Conservation (phyloP, 2,329 filamentous ascomycete genomes). For the Colletotrichum agaves region DNA sequence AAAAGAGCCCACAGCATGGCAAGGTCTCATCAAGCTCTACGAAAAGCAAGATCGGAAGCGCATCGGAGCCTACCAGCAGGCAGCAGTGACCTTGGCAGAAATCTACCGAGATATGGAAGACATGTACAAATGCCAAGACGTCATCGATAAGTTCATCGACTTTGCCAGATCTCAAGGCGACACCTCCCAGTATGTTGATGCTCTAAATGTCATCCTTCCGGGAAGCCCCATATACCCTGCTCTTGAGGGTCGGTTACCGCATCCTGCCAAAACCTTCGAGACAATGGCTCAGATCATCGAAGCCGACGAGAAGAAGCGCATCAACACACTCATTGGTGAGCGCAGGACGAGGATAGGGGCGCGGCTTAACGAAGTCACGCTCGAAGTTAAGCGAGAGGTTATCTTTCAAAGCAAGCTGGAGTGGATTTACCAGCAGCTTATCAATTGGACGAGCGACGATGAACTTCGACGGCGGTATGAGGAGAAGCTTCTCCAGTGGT, state of each 20-base stretch:
- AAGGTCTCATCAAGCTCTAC: slow-evolving; percentile 87
- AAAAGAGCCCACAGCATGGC: slow-evolving; percentile 86
- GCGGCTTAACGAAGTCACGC: slow-evolving; percentile 82
- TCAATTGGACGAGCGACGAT: slow-evolving; percentile 92
- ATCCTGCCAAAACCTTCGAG: slow-evolving; percentile 83
- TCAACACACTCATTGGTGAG: slow-evolving; percentile 91
- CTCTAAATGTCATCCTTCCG: slow-evolving; percentile 81
- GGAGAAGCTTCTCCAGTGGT: slow-evolving; percentile 86
- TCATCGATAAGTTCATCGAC: slow-evolving; percentile 82
- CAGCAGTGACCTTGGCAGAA: slow-evolving; percentile 77
- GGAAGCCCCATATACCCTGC: slow-evolving; percentile 82
- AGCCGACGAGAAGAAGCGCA: slow-evolving; percentile 85
- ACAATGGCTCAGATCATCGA: slow-evolving; percentile 87
- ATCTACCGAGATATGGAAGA: slow-evolving; percentile 77
- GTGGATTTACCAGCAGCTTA: slow-evolving; percentile 81
- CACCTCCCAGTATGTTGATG: slow-evolving; percentile 77
- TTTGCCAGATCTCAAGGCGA: slow-evolving; percentile 80
- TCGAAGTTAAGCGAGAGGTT: slow-evolving; percentile 89
- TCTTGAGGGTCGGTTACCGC: slow-evolving; percentile 84
- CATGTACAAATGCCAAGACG: slow-evolving; percentile 70
- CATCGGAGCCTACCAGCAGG: slow-evolving; percentile 78
- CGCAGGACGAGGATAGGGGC: slow-evolving; percentile 88
- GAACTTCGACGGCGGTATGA: slow-evolving; percentile 86
- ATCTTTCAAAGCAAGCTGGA: slow-evolving; percentile 81
- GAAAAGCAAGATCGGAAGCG: slow-evolving; percentile 78